A percentile compares a stretch with the other conserved stretches of the same genome.
Conservation (phyloP, 148 eudicot genomes). For the Camellia sinensis region DNA sequence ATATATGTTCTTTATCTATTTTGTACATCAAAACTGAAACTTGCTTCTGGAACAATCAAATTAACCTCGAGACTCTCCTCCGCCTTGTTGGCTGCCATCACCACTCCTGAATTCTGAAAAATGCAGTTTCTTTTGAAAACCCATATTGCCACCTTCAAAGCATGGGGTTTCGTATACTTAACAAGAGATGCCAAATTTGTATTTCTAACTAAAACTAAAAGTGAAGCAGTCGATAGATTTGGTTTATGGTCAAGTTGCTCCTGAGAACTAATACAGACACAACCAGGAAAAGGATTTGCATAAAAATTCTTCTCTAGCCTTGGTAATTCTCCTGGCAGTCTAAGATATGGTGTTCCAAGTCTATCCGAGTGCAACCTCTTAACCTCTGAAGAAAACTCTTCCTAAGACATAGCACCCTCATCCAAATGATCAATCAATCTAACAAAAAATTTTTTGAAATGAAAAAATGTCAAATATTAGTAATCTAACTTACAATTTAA, state of each 20-base stretch:
- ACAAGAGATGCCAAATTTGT: too few species aligned
- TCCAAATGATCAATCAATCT: conserved; percentile 53
- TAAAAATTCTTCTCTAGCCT: conserved; percentile 58
- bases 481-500: not conserved
- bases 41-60: conserved; percentile 8
- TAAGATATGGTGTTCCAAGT: conserved; percentile 44
- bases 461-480: not conserved
- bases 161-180: not conserved
- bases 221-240: conserved; percentile 3
- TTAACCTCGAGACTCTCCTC: not conserved
- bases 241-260: conserved; percentile 11
- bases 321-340: conserved; percentile 42
- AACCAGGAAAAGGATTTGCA: conserved; percentile 76
- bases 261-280: conserved; percentile 46
- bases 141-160: conserved; percentile 10
- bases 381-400: conserved; percentile 43
- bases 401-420: conserved; percentile 49
- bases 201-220: conserved; percentile 9
- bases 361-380: conserved; percentile 43
- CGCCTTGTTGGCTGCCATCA: not conserved
- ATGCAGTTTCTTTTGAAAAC: not conserved
- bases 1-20: not conserved
- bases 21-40: conserved; percentile 9
- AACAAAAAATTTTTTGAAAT: conserved; percentile 44
- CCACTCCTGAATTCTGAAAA: not conserved